These are phyloP conservation scores for Ganoderma resinaceum DNA, from an alignment of 1,284 basidiomycete species.

Conservation along the genomic window DNA sequence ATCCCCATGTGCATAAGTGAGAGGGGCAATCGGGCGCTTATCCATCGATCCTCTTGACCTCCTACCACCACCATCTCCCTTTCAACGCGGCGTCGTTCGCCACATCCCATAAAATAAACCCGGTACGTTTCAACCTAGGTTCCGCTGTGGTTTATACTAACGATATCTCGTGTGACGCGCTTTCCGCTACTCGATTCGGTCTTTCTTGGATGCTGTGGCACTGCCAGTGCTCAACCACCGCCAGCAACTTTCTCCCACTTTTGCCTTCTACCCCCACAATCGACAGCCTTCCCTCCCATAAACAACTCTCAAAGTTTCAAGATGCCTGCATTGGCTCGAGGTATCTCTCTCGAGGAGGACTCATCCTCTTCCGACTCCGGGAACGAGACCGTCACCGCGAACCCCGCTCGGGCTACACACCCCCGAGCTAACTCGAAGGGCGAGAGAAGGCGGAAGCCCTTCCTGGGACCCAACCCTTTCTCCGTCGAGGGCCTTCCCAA, in stretches of 20 bases:
- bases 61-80: slow-evolving; percentile 18
- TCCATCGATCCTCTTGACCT: slow-evolving; percentile 17
- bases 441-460: not conserved
- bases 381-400: slow-evolving; percentile 4
- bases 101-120: not conserved
- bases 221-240: slow-evolving; percentile 1
- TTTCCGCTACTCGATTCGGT: not conserved
- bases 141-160: not conserved
- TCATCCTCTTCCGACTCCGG: slow-evolving; percentile 5
- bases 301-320: not conserved
- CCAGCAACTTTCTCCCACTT: not conserved
- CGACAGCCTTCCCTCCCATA: not conserved
- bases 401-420: not conserved
- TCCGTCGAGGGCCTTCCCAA: slow-evolving; percentile 24
- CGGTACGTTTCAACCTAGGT: not conserved
- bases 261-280: not conserved
- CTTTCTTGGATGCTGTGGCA: not conserved
- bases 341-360: not conserved
- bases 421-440: slow-evolving; percentile 1
- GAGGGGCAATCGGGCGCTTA: slow-evolving; percentile 16
- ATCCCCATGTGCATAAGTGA: not conserved
- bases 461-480: slow-evolving; percentile 3
- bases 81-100: not conserved
- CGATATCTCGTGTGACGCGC: not conserved
- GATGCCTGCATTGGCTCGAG: slow-evolving; percentile 1